Evolutionary conservation across 805 yeast species (phyloP), one percentile per base, ranked within the genome.

Genomic region (Saturnispora bothae): DNA sequence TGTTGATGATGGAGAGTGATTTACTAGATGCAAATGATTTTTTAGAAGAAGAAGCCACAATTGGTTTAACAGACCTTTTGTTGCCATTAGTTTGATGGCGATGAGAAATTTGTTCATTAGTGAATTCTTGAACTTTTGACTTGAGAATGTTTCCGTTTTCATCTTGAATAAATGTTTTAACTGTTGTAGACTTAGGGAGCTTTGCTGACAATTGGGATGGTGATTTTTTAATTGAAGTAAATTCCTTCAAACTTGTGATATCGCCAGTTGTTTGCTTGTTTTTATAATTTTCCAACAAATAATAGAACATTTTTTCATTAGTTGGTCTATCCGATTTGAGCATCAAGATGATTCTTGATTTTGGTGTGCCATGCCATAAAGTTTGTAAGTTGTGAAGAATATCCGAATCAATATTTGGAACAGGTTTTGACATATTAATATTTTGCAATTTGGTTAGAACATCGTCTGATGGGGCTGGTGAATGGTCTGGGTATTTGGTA

Each of bases 311-410:
- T 43, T 61, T 61, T 40, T 61, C 65, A 7, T 62, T 44, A 36
- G 51, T 59, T 16, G 34, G 44, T 2, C 47, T 51, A 10, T 40
- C 32, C n/a, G 41, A 41, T 35, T 50, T 48, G 19, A 61, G 43
- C 29, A 52, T 59, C 22, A 41, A 43, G 15, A 53, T 45, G 4
- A 61, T 57, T 29, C 53, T 49, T 22, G 45, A 52, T 58, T 61
- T 48, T 48, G 70, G 51, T 40, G 72, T 57, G 34, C 72, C 75
- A 48, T 71, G 70, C 78, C 78, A 73, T 41, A 73, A 62, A 33
- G 72, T 72, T 34, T 73, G 65, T 45, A 73, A 63, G 48, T 73
- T 73, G 31, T 69, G 67, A 45, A 73, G 53, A 36, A 73, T 73
- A 41, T 66, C 73, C 32, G 57, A 56, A 49, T 73, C 78, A 20